Evolutionary conservation across 2,329 filamentous ascomycete species (phyloP).

Genomic region (Teratosphaeria gauchensis): DNA sequence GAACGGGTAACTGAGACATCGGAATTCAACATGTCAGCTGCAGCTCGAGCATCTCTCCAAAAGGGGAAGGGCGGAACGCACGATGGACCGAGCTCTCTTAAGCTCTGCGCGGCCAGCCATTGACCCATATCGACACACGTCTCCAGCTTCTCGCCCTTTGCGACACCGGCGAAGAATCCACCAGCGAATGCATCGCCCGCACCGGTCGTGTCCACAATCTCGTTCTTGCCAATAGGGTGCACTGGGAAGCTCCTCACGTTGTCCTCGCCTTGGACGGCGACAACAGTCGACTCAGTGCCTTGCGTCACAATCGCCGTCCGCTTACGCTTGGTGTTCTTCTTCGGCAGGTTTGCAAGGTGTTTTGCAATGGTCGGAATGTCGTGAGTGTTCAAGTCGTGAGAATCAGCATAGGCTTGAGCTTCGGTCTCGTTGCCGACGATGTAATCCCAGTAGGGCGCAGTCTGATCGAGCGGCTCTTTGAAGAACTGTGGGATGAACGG

Average conservation of each 20-base stretch:
- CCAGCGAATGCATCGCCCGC: slow-evolving; percentile 94
- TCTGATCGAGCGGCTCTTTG: slow-evolving; percentile 85
- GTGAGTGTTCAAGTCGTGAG: slow-evolving; percentile 62
- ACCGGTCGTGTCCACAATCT: slow-evolving; percentile 94
- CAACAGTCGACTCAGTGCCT: slow-evolving; percentile 80
- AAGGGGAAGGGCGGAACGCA: slow-evolving; percentile 46
- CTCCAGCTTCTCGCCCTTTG: slow-evolving; percentile 72
- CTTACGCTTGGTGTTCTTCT: slow-evolving; percentile 78
- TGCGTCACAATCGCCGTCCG: slow-evolving; percentile 89
- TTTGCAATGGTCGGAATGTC: slow-evolving; percentile 79
- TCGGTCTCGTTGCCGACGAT: slow-evolving; percentile 96
- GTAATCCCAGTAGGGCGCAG: slow-evolving; percentile 87
- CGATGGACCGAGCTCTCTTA: slow-evolving; percentile 92
- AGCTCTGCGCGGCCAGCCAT: slow-evolving; percentile 89
- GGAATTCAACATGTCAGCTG: not conserved
- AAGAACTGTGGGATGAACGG: slow-evolving; percentile 97
- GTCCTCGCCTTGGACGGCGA: slow-evolving; percentile 53
- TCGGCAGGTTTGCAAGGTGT: slow-evolving; percentile 76
- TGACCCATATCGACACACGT: slow-evolving; percentile 82
- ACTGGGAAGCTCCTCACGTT: slow-evolving; percentile 71
- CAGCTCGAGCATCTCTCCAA: not conserved
- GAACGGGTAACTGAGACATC: slow-evolving; percentile 23
- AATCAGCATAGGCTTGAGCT: slow-evolving; percentile 76
- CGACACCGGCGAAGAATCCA: slow-evolving; percentile 81
- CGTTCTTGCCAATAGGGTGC: slow-evolving; percentile 61